These are phyloP conservation scores for Backusella circina DNA, from an alignment of 192 early-diverging fungal species.

Conservation along the genomic window DNA sequence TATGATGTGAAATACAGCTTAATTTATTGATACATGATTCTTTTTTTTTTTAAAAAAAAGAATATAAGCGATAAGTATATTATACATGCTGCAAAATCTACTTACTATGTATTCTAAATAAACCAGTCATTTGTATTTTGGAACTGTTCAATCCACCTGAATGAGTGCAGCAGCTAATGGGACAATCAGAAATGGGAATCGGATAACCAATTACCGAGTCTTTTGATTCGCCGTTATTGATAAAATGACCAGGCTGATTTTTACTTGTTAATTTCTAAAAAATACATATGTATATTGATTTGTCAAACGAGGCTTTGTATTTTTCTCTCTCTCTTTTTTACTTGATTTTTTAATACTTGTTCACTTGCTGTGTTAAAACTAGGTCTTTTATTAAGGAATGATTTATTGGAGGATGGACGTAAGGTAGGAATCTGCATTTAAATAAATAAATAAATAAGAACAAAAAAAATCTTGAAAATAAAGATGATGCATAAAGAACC, in stretches of 20 bases:
- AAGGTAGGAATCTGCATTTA: neutral
- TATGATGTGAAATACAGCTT: conserved; percentile 13
- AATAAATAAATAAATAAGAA: neutral
- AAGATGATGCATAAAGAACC: neutral
- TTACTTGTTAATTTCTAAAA: neutral
- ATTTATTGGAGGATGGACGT: neutral
- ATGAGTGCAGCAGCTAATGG: neutral
- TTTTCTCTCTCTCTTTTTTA: neutral
- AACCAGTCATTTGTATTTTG: neutral
- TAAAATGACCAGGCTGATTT: neutral
- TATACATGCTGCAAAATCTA: neutral
- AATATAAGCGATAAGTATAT: neutral
- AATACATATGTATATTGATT: neutral
- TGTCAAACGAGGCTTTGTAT: neutral
- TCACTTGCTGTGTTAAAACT: neutral
- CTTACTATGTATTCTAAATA: conserved; percentile 9
- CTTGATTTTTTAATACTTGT: neutral
- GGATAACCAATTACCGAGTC: neutral
- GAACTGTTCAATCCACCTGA: neutral
- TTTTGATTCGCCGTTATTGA: neutral
- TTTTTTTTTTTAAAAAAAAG: conserved; percentile 2
- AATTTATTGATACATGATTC: conserved; percentile 2
- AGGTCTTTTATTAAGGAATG: conserved; percentile 11
- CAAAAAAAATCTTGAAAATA: neutral
- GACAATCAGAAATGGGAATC: neutral